Base-by-base conservation (phyloP, 768 basidiomycete species). In the Vararia minispora region DNA sequence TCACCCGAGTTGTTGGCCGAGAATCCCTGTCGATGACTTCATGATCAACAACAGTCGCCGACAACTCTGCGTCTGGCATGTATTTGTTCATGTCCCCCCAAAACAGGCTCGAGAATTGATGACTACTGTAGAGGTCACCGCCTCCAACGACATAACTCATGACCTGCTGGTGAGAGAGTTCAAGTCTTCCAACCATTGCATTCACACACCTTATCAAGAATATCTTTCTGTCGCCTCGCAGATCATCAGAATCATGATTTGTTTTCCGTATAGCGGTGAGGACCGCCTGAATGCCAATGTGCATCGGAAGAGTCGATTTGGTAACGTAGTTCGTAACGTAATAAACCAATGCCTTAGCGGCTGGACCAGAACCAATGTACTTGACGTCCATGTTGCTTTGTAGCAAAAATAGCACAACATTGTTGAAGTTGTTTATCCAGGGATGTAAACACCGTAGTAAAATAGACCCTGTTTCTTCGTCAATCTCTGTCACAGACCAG, bases 281-380 rank as follows among this genome's bases (percentile, higher is more conserved):
- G 3, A 32, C 16, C 16, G 31, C 31, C 3, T 12, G 14, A 12
- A 32, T 10, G 16, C 31, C 60, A 0, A 65, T 59, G 47, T 71
- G 63, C 0, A 58, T 44, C 27, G 65, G 64, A 7, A 70, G 39
- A 28, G 62, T 55, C 1, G 58, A 37, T 38, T 72, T 72, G 1
- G 66, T 62, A 10, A 71, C 67, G 35, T 72, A 70, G 37, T 71
- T 57, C 0, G 68, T 71, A 14, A 70, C 63, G 35, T 71, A 72
- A 40, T 64, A 66, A 3, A 65, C 28, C 0, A 66, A 41, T 0
- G 68, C 66, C 37, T 69, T 69, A 1, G 64, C 64, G 1, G 57
- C 43, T 7, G 48, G 27, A 0, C 69, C 69, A 0, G 66, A 69
- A 0, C 58, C 59, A 12, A 72, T 59, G 29, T 59, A 66, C 39